Evolutionary conservation across 495 filamentous ascomycete species (phyloP).

Genomic region (Podospora australis): DNA sequence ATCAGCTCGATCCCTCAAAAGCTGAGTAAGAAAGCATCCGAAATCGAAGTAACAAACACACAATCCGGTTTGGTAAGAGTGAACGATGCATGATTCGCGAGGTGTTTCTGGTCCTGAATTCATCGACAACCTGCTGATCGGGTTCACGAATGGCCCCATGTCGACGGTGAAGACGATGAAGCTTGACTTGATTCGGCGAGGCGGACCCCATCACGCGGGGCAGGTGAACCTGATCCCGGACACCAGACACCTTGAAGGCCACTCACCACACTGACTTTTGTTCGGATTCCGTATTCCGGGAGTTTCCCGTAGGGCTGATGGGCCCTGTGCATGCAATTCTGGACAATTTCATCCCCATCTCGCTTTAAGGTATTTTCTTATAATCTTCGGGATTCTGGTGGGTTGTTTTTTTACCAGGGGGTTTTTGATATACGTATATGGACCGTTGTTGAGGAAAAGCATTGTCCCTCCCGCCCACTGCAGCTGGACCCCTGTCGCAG

Average conservation of each 20-base stretch:
- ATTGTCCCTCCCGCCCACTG: neutral
- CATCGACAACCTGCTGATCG: slow-evolving; percentile 8
- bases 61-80: too few species aligned
- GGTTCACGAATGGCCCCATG: slow-evolving; percentile 11
- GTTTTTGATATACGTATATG: neutral
- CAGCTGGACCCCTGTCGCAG: neutral
- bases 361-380: too few species aligned
- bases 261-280: neutral
- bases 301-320: slow-evolving; percentile 9
- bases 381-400: too few species aligned
- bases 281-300: neutral
- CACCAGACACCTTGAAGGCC: neutral
- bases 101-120: neutral
- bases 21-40: too few species aligned
- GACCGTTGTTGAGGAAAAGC: neutral
- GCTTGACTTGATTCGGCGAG: slow-evolving; percentile 2
- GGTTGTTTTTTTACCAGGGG: too few species aligned
- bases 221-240: neutral
- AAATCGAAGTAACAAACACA: too few species aligned
- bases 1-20: too few species aligned
- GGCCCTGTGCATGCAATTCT: neutral
- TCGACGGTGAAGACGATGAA: neutral
- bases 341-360: neutral
- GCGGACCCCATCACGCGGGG: neutral
- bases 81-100: slow-evolving; percentile 7